Percentiles rank a stretch among this genome's conserved stretches.
Conservation (phyloP, 2,329 filamentous ascomycete species). For the Sporothrix globosa region DNA sequence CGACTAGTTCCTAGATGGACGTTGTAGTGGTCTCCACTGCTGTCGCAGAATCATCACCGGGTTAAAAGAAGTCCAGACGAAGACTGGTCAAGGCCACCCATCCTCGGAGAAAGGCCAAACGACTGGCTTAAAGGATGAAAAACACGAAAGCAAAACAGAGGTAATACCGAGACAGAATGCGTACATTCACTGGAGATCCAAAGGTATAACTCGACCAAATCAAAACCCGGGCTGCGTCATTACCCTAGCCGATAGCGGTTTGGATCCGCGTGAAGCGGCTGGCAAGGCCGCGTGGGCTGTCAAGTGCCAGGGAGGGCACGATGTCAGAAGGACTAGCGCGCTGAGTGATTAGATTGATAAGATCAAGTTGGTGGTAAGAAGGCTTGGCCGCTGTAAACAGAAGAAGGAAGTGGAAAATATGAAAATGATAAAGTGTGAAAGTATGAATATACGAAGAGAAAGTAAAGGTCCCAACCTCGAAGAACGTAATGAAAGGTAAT, state of each 20-base stretch:
- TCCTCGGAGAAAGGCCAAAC: neutral
- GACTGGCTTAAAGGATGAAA: neutral
- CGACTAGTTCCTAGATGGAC: constrained; percentile 27
- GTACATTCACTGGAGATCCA: neutral
- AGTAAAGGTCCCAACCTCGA: neutral
- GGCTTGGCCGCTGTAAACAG: too few relatives aligned
- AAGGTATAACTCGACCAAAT: neutral
- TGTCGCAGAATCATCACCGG: neutral
- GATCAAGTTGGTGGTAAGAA: neutral
- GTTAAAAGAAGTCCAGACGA: too few relatives aligned
- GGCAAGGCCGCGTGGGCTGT: constrained; percentile 21
- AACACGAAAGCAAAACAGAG: neutral
- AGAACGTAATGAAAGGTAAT: too few relatives aligned
- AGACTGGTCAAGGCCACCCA: neutral
- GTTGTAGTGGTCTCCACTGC: neutral
- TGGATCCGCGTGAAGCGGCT: neutral
- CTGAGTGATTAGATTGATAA: constrained; percentile 28
- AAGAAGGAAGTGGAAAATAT: too few relatives aligned
- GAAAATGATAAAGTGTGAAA: too few relatives aligned
- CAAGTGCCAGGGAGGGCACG: neutral
- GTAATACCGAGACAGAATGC: constrained; percentile 7
- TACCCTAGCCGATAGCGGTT: constrained; percentile 20
- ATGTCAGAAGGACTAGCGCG: constrained; percentile 1
- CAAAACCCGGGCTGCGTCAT: constrained; percentile 24
- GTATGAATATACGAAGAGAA: too few relatives aligned